These are phyloP conservation scores for Begonia loranthoides DNA, from an alignment of 306 rosid species.

Conservation along the genomic window DNA sequence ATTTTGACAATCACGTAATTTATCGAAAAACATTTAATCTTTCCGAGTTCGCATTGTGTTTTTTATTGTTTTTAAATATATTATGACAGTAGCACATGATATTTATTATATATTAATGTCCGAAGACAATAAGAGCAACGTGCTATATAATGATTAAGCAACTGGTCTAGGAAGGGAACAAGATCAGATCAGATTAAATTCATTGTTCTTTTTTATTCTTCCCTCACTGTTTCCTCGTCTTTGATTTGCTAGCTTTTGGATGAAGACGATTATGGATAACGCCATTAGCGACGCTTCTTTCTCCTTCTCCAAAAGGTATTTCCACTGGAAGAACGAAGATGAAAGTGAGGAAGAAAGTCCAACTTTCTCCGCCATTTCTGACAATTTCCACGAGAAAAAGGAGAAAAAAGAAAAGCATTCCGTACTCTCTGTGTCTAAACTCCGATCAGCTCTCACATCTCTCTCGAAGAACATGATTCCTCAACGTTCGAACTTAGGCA, in stretches of 20 bases:
- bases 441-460: constrained; percentile 34
- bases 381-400: constrained; percentile 18
- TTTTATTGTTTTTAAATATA: too few species aligned
- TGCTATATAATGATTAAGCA: too few species aligned
- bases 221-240: background rate
- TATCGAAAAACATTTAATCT: too few species aligned
- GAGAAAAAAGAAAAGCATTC: constrained; percentile 14
- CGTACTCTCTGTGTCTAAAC: constrained; percentile 23
- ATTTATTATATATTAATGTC: too few species aligned
- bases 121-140: too few species aligned
- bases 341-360: constrained; percentile 25
- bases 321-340: constrained; percentile 51
- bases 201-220: background rate
- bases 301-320: constrained; percentile 75
- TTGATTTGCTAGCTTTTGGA: background rate
- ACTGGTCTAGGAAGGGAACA: too few species aligned
- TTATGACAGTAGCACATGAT: too few species aligned
- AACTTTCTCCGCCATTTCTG: constrained; percentile 26
- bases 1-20: too few species aligned
- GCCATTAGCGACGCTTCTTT: constrained; percentile 64
- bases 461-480: constrained; percentile 10
- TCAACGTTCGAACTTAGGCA: background rate
- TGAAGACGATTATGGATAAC: constrained; percentile 63
- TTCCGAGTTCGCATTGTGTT: too few species aligned
- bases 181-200: background rate